phyloP scores from a whole-genome alignment of 805 yeast genomes.

The Yarrowia yakushimensis region DNA sequence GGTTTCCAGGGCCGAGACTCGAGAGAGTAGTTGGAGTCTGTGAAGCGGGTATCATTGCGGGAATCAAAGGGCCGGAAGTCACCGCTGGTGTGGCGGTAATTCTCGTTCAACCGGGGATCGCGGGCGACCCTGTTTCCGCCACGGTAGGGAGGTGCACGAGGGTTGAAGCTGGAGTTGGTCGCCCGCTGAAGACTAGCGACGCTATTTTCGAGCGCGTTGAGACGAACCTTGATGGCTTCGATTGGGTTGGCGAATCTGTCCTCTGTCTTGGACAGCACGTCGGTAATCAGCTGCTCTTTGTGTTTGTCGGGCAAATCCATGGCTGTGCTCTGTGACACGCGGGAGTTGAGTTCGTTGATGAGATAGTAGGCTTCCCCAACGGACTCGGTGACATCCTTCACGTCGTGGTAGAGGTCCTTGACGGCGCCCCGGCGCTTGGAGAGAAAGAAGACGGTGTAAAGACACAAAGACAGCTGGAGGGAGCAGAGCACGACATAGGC shows the following conservation, averaged over 20 bases:
- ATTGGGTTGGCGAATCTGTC: conserved; percentile 2
- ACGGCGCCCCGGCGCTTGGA: neutral
- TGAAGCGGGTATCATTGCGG: neutral
- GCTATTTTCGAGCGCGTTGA: neutral
- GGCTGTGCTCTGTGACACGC: neutral
- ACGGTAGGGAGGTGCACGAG: conserved; percentile 14
- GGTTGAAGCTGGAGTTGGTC: conserved; percentile 2
- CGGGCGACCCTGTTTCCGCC: neutral
- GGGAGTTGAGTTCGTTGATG: conserved; percentile 1
- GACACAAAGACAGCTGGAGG: conserved; percentile 4
- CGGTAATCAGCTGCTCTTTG: conserved; percentile 16
- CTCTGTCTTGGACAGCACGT: conserved; percentile 19
- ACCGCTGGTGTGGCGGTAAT: neutral
- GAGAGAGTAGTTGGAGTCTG: neutral
- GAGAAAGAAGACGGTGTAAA: conserved; percentile 18
- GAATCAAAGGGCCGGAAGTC: neutral
- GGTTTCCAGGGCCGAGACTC: conserved; percentile 15
- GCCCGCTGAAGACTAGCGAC: neutral
- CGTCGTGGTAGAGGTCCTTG: conserved; percentile 3
- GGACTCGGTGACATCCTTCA: conserved; percentile 13
- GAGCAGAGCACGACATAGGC: conserved; percentile 9
- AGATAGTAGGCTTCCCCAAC: conserved; percentile 11
- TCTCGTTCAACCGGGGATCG: neutral
- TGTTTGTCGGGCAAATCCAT: neutral
- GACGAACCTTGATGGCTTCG: neutral